Conservation (phyloP, 495 filamentous ascomycete genomes). For the Hypoxylon rickii region DNA sequence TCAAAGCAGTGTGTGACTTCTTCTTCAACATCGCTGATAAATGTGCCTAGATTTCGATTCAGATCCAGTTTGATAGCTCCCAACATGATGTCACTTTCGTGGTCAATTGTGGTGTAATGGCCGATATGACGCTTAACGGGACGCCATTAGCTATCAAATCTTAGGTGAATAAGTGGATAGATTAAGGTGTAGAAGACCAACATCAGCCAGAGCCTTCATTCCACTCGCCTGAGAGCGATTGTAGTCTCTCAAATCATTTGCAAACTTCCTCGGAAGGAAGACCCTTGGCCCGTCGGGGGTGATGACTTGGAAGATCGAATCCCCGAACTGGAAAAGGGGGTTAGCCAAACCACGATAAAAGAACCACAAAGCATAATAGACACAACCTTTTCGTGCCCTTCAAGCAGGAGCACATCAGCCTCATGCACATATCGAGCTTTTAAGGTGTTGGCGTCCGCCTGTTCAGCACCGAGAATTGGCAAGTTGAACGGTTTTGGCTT, state of each 20-base stretch:
- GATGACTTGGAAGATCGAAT: conserved; percentile 48
- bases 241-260: conserved; percentile 52
- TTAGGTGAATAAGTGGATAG: too few relatives aligned
- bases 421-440: conserved; percentile 33
- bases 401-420: conserved; percentile 33
- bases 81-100: conserved; percentile 41
- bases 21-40: conserved; percentile 45
- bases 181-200: conserved; percentile 24
- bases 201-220: conserved; percentile 41
- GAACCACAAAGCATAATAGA: not conserved
- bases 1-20: conserved; percentile 46
- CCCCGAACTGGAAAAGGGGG: conserved; percentile 28
- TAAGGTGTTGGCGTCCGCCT: conserved; percentile 15
- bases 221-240: conserved; percentile 44
- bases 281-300: conserved; percentile 41
- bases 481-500: conserved; percentile 22
- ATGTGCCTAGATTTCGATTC: conserved; percentile 49
- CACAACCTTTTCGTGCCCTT: conserved; percentile 33
- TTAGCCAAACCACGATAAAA: too few relatives aligned
- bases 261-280: conserved; percentile 49
- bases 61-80: conserved; percentile 50
- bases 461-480: conserved; percentile 25
- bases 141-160: conserved; percentile 32
- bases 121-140: conserved; percentile 45
- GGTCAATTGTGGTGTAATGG: conserved; percentile 42